Evolutionary conservation across 140 eudicot species (phyloP).

Genomic region (Bidens hawaiensis): DNA sequence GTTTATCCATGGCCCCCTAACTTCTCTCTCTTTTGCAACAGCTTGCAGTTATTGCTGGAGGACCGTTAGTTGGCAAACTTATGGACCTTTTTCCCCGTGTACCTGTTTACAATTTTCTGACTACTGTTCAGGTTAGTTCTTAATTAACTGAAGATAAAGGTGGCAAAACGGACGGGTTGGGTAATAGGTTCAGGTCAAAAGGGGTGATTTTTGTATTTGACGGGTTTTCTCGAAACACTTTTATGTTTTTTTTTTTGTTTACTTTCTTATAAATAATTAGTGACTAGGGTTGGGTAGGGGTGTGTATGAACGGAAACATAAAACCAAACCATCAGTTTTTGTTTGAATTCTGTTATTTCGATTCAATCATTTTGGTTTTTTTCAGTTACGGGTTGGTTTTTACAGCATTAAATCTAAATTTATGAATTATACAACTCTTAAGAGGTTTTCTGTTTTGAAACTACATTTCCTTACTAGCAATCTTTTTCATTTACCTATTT

Average conservation of each 20-base stretch:
- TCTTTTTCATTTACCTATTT: neutral
- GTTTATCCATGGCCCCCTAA: constrained; percentile 22
- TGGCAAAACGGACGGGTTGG: neutral
- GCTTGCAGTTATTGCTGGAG: constrained; percentile 84
- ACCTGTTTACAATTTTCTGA: constrained; percentile 61
- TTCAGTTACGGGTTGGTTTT: no score
- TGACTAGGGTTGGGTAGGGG: no score
- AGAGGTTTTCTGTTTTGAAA: neutral
- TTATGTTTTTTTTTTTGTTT: no score
- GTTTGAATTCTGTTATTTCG: no score
- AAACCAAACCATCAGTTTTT: no score
- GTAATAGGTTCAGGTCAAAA: neutral
- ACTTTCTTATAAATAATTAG: neutral
- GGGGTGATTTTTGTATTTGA: neutral
- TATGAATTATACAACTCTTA: neutral
- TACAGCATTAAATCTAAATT: neutral
- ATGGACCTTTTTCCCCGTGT: constrained; percentile 94
- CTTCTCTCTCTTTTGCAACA: constrained; percentile 28
- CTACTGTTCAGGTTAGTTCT: constrained; percentile 59
- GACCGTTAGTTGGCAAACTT: constrained; percentile 83
- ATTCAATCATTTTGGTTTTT: no score
- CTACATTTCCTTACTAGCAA: neutral
- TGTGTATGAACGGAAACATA: no score
- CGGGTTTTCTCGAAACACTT: neutral
- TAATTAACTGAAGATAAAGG: neutral